Evolutionary conservation across 2,329 filamentous ascomycete species (phyloP), one percentile per base, ranked within the genome.

Genomic region (Gremmenia infestans): DNA sequence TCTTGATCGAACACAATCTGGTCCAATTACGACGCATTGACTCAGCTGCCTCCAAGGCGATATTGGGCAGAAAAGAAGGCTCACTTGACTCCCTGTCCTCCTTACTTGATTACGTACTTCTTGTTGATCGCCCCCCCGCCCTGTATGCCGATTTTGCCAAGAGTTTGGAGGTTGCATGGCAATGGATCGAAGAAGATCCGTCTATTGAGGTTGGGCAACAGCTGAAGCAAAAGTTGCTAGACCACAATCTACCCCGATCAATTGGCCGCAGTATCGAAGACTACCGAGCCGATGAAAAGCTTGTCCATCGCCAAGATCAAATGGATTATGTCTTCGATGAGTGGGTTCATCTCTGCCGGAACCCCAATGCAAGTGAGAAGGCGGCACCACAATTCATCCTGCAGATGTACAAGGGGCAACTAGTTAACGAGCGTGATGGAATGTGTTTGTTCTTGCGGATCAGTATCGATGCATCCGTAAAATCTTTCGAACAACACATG

Each of bases 241-340:
- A 82, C 61, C 76, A 77, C 52, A 76, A 79, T 14, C 74, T 81
- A 42, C 75, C 75, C 5, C 70, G 90, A 76, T 73, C 81, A 74
- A 7, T 60, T 69, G 59, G 79, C 61, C 71, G 78, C 53, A 72
- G 78, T 52, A 23, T 23, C 22, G 42, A 45, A 45, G 42, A 45
- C 22, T 19, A 22, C 22, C 15, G 42, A 23, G 73, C 78, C 32
- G 82, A 80, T 22, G 82, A 86, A 55, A 79, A 83, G 50, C 73
- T 77, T 15, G 71, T 75, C 40, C 78, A 82, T 35, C 86, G 86
- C 63, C 83, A 86, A 60, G 90, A 96, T 59, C 91, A 97, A 70
- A 84, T 96, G 73, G 91, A 95, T 65, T 97, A 99, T 69, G 81
- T 97, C 19, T 97, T 99, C 67, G 91, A 93, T 45, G 94, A 99